Evolutionary conservation across 495 filamentous ascomycete species (phyloP).

Genomic region (Xylaria nigripes): DNA sequence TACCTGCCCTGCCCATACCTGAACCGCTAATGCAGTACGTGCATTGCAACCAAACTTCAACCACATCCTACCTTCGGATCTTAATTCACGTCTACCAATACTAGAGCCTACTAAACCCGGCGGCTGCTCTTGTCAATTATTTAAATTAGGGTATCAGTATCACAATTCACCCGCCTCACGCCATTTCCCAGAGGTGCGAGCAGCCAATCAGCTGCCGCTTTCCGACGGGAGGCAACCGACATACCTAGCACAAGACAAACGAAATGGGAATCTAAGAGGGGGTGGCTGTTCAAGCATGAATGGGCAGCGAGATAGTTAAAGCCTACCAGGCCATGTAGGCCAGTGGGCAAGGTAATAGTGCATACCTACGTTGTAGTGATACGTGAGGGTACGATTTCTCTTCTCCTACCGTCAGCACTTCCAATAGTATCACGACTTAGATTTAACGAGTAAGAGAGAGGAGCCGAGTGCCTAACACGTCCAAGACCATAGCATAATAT

Average conservation of each 20-base stretch:
- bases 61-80: background rate
- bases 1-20: background rate
- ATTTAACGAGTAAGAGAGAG: background rate
- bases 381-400: background rate
- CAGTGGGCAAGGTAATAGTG: background rate
- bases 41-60: background rate
- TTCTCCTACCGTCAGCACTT: background rate
- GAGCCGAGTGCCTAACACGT: background rate
- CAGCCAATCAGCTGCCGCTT: conserved; percentile 2
- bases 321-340: background rate
- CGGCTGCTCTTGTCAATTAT: background rate
- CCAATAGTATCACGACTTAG: background rate
- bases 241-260: background rate
- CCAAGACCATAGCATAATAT: background rate
- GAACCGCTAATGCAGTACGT: background rate
- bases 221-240: conserved; percentile 5
- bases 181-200: background rate
- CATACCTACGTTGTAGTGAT: background rate
- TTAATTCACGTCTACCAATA: background rate
- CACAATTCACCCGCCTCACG: background rate
- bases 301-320: background rate
- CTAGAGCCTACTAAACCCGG: background rate
- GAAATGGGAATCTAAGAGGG: background rate
- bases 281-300: background rate
- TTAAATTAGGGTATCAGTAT: background rate